Percentiles rank a stretch among this genome's conserved stretches.
Evolutionary conservation across 148 eudicot genomes (phyloP).

Genomic region (Nepenthes mirabilis): DNA sequence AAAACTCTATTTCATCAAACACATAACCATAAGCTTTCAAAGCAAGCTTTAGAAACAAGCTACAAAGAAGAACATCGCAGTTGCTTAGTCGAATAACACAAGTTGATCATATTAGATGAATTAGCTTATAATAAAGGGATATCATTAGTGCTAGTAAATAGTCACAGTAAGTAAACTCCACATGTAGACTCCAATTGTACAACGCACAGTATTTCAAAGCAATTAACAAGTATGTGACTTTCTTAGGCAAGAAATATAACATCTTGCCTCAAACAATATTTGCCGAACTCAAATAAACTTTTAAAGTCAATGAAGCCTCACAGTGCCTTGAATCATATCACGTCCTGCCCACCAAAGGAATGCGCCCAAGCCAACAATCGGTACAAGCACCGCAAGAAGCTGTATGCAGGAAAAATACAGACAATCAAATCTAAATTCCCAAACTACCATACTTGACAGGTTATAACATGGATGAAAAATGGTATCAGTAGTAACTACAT

Average conservation of each 20-base stretch:
- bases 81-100: no score
- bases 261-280: not conserved
- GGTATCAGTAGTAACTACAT: no score
- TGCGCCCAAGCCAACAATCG: slow-evolving; percentile 66
- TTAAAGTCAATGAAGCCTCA: slow-evolving; percentile 27
- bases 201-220: no score
- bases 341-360: slow-evolving; percentile 93
- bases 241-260: not conserved
- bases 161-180: no score
- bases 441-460: not conserved
- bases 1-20: no score
- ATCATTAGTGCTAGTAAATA: no score
- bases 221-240: not conserved
- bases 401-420: slow-evolving; percentile 17
- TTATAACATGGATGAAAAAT: not conserved
- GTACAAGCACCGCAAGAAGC: slow-evolving; percentile 69
- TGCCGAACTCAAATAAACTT: not conserved
- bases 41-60: not conserved
- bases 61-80: no score
- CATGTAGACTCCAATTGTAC: no score
- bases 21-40: no score
- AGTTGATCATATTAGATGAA: no score
- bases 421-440: slow-evolving; percentile 6
- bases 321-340: slow-evolving; percentile 70
- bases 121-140: no score